Evolutionary conservation across 179 eudicot species (phyloP).

Genomic region (Corrigiola litoralis): DNA sequence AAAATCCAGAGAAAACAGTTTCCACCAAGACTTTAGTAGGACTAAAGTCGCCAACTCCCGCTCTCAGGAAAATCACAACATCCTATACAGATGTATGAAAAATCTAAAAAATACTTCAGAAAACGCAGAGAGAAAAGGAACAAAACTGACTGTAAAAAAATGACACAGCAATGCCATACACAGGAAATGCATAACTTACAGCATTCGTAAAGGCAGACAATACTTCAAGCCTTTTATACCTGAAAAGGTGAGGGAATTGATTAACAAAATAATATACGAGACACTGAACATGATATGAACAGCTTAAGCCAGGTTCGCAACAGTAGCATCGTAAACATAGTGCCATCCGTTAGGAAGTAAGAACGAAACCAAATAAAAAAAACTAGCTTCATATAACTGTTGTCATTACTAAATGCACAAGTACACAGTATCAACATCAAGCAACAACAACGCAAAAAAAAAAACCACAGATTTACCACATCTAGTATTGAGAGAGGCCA

Average conservation of each 20-base stretch:
- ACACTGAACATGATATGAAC: conserved; percentile 1
- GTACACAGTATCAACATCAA: no score
- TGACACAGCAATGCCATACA: background rate
- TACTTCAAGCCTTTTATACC: conserved; percentile 97
- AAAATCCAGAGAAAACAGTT: no score
- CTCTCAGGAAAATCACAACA: no score
- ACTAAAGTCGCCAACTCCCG: no score
- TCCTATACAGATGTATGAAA: no score
- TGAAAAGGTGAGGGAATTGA: conserved; percentile 25
- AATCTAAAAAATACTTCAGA: no score
- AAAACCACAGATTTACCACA: no score
- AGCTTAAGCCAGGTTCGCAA: background rate
- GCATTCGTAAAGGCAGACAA: conserved; percentile 95
- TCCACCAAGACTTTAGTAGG: no score
- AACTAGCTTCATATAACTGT: no score
- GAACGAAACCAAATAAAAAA: background rate
- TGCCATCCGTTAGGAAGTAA: background rate
- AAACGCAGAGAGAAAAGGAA: no score
- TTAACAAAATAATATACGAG: background rate
- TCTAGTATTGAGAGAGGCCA: background rate
- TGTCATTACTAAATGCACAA: no score
- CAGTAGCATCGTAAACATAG: no score
- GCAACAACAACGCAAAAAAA: background rate
- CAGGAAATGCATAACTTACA: conserved; percentile 55
- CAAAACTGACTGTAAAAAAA: background rate